A percentile compares a stretch with the other conserved stretches of the same genome.
Conservation (phyloP, 495 filamentous ascomycete species). For the Podospora australis region DNA sequence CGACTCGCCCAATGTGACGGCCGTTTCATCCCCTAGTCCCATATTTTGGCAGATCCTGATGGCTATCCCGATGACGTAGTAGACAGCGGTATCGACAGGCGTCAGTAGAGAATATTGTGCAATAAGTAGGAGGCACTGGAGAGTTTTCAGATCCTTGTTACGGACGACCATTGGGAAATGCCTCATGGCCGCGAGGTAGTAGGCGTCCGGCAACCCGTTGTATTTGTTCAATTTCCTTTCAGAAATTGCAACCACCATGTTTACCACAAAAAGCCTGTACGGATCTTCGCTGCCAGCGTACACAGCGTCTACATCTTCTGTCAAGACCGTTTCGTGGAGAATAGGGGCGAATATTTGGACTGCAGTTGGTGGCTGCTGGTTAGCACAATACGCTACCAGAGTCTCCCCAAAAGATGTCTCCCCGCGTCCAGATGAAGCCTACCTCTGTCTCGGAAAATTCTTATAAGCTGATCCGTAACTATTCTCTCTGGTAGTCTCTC, state of each 20-base stretch:
- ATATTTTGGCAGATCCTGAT: conserved; percentile 80
- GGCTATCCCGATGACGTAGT: conserved; percentile 84
- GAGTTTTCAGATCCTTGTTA: conserved; percentile 73
- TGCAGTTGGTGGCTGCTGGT: no score
- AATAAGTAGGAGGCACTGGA: conserved; percentile 86
- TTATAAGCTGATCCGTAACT: conserved; percentile 61
- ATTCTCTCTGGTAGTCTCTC: conserved; percentile 34
- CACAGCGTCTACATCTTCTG: conserved; percentile 69
- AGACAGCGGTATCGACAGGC: conserved; percentile 80
- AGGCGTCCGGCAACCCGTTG: conserved; percentile 81
- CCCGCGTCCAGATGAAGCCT: conserved; percentile 12
- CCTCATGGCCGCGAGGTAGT: conserved; percentile 79
- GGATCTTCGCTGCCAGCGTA: conserved; percentile 68
- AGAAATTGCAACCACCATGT: conserved; percentile 86
- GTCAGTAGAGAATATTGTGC: conserved; percentile 88
- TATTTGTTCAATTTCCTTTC: conserved; percentile 84
- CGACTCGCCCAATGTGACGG: conserved; percentile 53
- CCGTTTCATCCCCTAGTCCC: conserved; percentile 77
- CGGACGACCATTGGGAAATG: conserved; percentile 71
- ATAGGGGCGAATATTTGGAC: conserved; percentile 81
- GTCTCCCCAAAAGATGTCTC: neutral
- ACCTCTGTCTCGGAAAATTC: conserved; percentile 79
- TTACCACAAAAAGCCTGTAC: conserved; percentile 76
- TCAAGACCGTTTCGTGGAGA: conserved; percentile 75
- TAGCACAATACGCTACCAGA: no score